A percentile compares a stretch with the other conserved stretches of the same genome.
phyloP scores from a whole-genome alignment of 805 yeast genomes.

The Ogataea populi-albae region DNA sequence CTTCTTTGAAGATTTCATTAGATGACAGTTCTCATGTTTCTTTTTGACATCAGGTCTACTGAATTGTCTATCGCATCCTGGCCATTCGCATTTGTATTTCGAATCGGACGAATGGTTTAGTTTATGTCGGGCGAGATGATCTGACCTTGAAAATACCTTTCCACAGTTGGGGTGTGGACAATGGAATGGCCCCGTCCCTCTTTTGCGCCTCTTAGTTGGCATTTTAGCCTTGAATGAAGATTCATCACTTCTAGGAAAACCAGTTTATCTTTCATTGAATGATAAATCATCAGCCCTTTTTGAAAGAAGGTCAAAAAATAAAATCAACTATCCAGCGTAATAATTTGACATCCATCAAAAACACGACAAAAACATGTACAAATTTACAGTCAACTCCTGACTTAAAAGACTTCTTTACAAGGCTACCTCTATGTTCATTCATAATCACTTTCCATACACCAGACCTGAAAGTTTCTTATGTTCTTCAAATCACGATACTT shows the following conservation, averaged over 20 bases:
- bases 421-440: too few species aligned
- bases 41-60: constrained; percentile 51
- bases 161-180: constrained; percentile 46
- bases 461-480: too few species aligned
- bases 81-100: constrained; percentile 45
- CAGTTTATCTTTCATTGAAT: neutral
- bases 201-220: constrained; percentile 9
- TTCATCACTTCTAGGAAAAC: neutral
- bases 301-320: neutral
- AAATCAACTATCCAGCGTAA: neutral
- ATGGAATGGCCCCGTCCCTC: constrained; percentile 11
- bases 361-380: too few species aligned
- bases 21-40: constrained; percentile 40
- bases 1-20: neutral
- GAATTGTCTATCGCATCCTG: constrained; percentile 50
- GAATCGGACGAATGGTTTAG: constrained; percentile 45
- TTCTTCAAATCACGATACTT: too few species aligned
- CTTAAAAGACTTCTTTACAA: too few species aligned
- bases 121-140: constrained; percentile 56
- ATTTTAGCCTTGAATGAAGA: constrained; percentile 2
- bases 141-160: constrained; percentile 54
- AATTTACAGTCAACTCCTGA: too few species aligned
- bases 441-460: too few species aligned
- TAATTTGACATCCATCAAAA: neutral
- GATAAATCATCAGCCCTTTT: neutral